These are phyloP conservation scores for Microcos paniculata DNA, from an alignment of 345 rosid genomes.

Conservation along the genomic window DNA sequence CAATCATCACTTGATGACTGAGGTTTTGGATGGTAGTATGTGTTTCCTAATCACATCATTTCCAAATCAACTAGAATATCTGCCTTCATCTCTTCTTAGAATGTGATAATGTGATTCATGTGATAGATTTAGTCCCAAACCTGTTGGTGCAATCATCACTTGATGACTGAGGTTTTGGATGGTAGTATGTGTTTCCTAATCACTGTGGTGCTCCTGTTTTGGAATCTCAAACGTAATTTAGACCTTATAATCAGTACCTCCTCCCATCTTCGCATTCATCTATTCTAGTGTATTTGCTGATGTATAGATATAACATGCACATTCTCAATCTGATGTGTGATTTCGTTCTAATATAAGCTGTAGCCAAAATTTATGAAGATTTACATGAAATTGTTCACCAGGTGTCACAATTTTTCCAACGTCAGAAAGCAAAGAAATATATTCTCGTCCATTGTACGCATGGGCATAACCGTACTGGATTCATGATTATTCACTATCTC, in stretches of 20 bases:
- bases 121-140: neutral
- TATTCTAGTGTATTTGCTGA: neutral
- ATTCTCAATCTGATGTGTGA: neutral
- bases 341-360: neutral
- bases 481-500: conserved; percentile 90
- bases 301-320: neutral
- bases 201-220: neutral
- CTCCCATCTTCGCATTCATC: neutral
- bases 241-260: neutral
- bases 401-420: conserved; percentile 72
- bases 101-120: conserved; percentile 1
- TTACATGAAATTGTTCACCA: conserved; percentile 25
- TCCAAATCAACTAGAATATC: too few relatives aligned
- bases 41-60: neutral
- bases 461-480: conserved; percentile 98
- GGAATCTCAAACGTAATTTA: neutral
- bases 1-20: neutral
- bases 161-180: neutral
- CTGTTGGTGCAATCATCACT: neutral
- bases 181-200: conserved; percentile 2
- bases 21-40: neutral
- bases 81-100: conserved; percentile 4
- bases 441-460: conserved; percentile 98
- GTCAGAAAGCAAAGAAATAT: conserved; percentile 80
- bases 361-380: neutral